Evolutionary conservation across 225 moss, liverwort and hornwort genomes (phyloP), one percentile per base, ranked within the genome.

Genomic region (Ulota crispa): DNA sequence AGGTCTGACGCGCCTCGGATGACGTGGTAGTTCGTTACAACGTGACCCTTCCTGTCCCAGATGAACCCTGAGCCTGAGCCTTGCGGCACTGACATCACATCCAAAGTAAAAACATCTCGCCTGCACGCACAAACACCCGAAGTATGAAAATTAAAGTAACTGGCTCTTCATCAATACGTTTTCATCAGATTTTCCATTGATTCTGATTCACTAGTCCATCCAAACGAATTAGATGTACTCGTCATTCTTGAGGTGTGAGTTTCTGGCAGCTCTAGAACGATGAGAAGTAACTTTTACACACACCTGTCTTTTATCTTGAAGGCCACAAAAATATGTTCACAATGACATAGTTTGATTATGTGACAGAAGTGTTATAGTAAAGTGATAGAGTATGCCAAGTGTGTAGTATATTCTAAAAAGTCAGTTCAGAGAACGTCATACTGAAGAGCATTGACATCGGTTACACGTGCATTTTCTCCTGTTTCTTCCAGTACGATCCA

Each of bases 1-100:
- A 99, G 89, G 89, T 99, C 99, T 56, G 99, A 99, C 57, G 99
- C 99, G 34, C 99, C 99, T 87, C 99, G 88, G 64, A 99, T 99
- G 67, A 99, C 99, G 70, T 99, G 99, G 73, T 99, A 99, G 79
- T 99, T 99, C 54, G 99, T 99, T 62, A 99, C 99, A 78, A 99
- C 86, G 62, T 99, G 99, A 42, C 99, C 99, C n/a, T 90, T 85
- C 54, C 86, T 93, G 87, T 99, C 94, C 99, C 99, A 99, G 42
- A 99, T 96, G 72, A 99, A 99, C 60, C 99, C 99, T 78, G 99
- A 99, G 68, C 96, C 99, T 77, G 99, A 99, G 82, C 99, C 99
- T 93, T 99, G 99, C 53, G 99, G 99, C 75, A 99, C 99, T 64
- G 96, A 92, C 99, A 99, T 94, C 59, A 99, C 96, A 87, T 99